Conservation (phyloP, 495 filamentous ascomycete genomes). For the Hypoxylon lenormandii region DNA sequence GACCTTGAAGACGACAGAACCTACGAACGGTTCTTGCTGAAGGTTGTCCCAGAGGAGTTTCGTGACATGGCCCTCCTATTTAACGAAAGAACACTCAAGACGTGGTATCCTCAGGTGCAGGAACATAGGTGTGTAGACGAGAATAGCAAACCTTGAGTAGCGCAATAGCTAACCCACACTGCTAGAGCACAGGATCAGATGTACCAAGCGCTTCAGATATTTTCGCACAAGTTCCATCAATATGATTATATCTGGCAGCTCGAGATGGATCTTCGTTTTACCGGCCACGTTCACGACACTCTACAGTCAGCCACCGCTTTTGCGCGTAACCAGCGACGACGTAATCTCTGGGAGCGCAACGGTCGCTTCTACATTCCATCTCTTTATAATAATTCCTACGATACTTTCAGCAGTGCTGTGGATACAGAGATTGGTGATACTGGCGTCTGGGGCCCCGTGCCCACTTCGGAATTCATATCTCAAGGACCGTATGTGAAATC, state of each 20-base stretch:
- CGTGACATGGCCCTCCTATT: slow-evolving; percentile 63
- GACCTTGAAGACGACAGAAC: slow-evolving; percentile 61
- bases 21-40: slow-evolving; percentile 59
- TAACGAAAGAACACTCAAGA: slow-evolving; percentile 55
- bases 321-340: slow-evolving; percentile 77
- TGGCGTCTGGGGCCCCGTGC: slow-evolving; percentile 74
- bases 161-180: not conserved
- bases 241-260: slow-evolving; percentile 69
- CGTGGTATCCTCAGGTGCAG: slow-evolving; percentile 52
- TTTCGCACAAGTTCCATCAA: slow-evolving; percentile 63
- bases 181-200: slow-evolving; percentile 15
- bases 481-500: slow-evolving; percentile 58
- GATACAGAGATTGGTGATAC: slow-evolving; percentile 78
- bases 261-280: slow-evolving; percentile 68
- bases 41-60: slow-evolving; percentile 64
- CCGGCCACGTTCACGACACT: slow-evolving; percentile 54
- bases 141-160: not conserved
- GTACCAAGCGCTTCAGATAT: slow-evolving; percentile 60
- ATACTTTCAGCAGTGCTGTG: slow-evolving; percentile 79
- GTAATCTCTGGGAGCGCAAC: slow-evolving; percentile 83
- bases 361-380: slow-evolving; percentile 81
- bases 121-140: slow-evolving; percentile 48
- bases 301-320: slow-evolving; percentile 53
- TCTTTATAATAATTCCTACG: slow-evolving; percentile 75
- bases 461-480: slow-evolving; percentile 67